Percentiles rank a stretch among this genome's conserved stretches.
Conservation (phyloP, 352 stramenopile species). For the Globisporangium iwayamae region DNA sequence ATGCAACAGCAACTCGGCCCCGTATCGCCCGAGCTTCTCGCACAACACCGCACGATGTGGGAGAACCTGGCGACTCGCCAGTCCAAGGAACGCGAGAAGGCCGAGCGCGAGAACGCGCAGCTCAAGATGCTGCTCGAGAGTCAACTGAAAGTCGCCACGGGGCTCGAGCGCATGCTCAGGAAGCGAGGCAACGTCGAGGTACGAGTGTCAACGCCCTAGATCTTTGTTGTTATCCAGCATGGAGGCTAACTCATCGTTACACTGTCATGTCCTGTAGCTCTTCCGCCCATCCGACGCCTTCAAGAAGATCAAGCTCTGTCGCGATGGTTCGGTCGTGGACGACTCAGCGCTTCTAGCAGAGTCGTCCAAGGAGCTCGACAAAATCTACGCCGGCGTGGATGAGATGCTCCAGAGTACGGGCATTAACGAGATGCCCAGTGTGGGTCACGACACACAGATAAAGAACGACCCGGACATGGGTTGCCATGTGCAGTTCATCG, state of each 20-base stretch:
- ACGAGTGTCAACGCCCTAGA: not conserved
- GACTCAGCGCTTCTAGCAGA: not conserved
- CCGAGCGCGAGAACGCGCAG: conserved; percentile 43
- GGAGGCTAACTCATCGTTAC: not conserved
- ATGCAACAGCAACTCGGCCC: no score
- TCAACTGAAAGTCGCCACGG: conserved; percentile 46
- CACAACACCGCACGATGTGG: conserved; percentile 26
- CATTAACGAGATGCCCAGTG: not conserved
- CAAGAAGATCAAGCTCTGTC: conserved; percentile 7
- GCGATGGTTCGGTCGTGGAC: not conserved
- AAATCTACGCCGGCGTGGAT: not conserved
- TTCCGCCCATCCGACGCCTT: not conserved
- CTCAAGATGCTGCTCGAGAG: conserved; percentile 45
- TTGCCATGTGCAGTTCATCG: conserved; percentile 1
- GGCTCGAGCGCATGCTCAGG: conserved; percentile 31
- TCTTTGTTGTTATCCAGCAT: not conserved
- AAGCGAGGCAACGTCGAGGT: conserved; percentile 16
- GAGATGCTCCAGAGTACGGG: not conserved
- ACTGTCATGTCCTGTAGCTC: not conserved
- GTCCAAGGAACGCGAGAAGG: conserved; percentile 29
- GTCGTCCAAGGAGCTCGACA: not conserved
- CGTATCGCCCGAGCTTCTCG: not conserved
- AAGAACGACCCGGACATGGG: not conserved
- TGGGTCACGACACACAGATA: conserved; percentile 1
- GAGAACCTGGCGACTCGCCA: conserved; percentile 39